Percentiles rank a stretch among this genome's conserved stretches.
Evolutionary conservation across 257 asterid genomes (phyloP).

Genomic region (Knoxia roxburghii): DNA sequence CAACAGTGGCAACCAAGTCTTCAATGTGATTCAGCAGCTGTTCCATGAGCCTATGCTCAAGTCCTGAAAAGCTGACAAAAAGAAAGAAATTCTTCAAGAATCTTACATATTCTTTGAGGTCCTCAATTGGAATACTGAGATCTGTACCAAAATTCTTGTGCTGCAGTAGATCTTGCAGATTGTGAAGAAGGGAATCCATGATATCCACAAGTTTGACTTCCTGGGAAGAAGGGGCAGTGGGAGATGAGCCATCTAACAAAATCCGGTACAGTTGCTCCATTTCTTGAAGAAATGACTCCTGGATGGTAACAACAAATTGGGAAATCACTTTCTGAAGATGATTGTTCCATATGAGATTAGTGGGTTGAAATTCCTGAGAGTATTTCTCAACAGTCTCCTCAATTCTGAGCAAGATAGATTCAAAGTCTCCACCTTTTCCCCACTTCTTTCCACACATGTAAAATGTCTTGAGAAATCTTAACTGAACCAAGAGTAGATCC

Average conservation of each 20-base stretch:
- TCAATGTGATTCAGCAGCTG: not conserved
- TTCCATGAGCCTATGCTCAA: not conserved
- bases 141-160: not conserved
- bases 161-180: not conserved
- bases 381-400: not conserved
- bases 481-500: not conserved
- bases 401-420: not conserved
- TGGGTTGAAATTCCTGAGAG: not conserved
- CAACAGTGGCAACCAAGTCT: not conserved
- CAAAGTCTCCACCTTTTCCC: not conserved
- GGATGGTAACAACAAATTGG: not conserved
- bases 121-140: not conserved
- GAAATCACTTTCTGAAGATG: not conserved
- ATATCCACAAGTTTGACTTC: not conserved
- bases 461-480: not conserved
- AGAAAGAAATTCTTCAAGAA: not conserved
- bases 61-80: not conserved
- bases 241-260: not conserved
- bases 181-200: constrained; percentile 2
- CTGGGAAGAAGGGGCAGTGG: not conserved
- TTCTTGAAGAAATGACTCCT: not conserved
- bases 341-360: not conserved
- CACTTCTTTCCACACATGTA: not conserved
- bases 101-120: not conserved
- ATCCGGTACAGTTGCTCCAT: not conserved